Base-by-base conservation (phyloP, 192 early-diverging fungal genomes). In the Coemansia sp. region DNA sequence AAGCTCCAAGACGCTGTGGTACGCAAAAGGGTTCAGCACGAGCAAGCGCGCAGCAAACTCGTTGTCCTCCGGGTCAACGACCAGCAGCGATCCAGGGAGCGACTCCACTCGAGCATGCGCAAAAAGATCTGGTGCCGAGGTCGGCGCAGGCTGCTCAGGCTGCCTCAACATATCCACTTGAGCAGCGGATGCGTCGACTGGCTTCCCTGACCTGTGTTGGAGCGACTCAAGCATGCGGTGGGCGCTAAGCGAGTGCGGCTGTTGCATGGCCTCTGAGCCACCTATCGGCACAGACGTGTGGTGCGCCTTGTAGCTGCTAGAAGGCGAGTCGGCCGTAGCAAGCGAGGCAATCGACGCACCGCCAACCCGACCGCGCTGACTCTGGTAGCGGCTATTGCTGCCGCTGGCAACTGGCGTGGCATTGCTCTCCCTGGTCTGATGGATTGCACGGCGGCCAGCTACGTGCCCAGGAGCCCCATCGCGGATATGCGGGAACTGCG, bases 21-120 rank as follows among this genome's bases (percentile, higher is more conserved):
- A 65, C 3, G 79, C 45, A 59, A 82, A 82, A 26, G 79, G 79
- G 56, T 82, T 82, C 36, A 82, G 75, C 47, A 82, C 64, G 33
- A 82, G 39, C 68, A 82, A 47, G 25, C 79, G 74, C 12, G 75
- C 79, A 8, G 18, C 68, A 66, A 63, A 45, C 53, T 73, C 25
- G 47, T 13, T 33, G 62, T 72, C 65, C 10, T 63, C 59, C 0
- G 79, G 79, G n/a, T 82, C 75, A 13, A 82, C 58, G 26, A 82
- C 47, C 10, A 82, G 48, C 48, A 82, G 41, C 7, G 74, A 61
- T 6, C 79, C 79, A 25, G 79, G 79, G 56, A 65, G 21, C 6
- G 66, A 26, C 59, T 82, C 79, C 1, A 82, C 74, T 31, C 41
- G 68, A 21, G 74, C 41, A n/a, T 60, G 66, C 9, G 59, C n/a